These are phyloP conservation scores for Kwoniella bestiolae DNA, from an alignment of 768 basidiomycete genomes.

Conservation along the genomic window DNA sequence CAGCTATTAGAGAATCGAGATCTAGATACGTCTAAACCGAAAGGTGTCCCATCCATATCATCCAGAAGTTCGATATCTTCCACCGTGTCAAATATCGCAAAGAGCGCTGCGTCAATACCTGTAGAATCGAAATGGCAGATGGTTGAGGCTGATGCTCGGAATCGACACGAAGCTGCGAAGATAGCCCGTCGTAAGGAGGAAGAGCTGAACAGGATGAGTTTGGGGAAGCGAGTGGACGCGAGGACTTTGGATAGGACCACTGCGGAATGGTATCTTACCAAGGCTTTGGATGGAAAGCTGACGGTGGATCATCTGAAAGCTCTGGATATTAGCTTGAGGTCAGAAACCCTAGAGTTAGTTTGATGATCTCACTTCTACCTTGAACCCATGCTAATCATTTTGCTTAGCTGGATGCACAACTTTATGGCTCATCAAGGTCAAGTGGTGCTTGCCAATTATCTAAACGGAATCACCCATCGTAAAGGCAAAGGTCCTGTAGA, in stretches of 20 bases:
- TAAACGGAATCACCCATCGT: constrained; percentile 27
- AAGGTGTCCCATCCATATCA: constrained; percentile 28
- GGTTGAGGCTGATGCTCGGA: constrained; percentile 79
- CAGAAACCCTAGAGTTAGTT: constrained; percentile 75
- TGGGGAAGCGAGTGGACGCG: constrained; percentile 38
- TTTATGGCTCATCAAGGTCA: constrained; percentile 47
- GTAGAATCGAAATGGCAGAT: constrained; percentile 91
- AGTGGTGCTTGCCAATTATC: constrained; percentile 44
- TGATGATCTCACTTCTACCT: too few relatives aligned
- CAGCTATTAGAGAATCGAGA: constrained; percentile 74
- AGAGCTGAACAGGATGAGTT: constrained; percentile 62
- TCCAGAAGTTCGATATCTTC: constrained; percentile 34
- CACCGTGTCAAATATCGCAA: constrained; percentile 19
- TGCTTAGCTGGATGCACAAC: constrained; percentile 44
- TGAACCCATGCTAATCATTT: too few relatives aligned
- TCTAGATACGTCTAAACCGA: constrained; percentile 57
- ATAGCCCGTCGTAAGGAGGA: constrained; percentile 59
- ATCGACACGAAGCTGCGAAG: constrained; percentile 70
- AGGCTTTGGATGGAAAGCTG: constrained; percentile 83
- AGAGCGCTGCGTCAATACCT: constrained; percentile 59
- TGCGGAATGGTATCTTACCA: constrained; percentile 91
- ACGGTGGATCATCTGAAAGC: constrained; percentile 78
- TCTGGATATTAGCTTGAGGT: constrained; percentile 73
- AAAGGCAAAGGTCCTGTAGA: constrained; percentile 65
- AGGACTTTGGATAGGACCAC: constrained; percentile 65